Evolutionary conservation across 2,329 filamentous ascomycete genomes (phyloP).

Genomic region (Colletotrichum magnum): DNA sequence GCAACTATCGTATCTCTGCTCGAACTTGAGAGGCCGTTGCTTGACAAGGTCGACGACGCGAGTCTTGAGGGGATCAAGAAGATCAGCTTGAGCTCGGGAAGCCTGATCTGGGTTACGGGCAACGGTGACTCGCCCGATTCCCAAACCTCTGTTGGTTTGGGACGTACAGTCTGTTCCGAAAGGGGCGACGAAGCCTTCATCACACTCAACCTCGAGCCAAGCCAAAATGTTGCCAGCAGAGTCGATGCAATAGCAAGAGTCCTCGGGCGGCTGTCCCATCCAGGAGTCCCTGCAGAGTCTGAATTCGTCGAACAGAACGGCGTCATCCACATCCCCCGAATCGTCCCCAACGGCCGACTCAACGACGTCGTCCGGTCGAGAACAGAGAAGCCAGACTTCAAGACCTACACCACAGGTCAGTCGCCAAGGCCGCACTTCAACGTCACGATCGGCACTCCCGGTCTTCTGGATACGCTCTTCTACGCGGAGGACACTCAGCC

Average conservation of each 20-base stretch:
- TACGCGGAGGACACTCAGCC: neutral
- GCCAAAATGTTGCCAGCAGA: neutral
- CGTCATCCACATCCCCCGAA: constrained; percentile 40
- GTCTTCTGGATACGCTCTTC: constrained; percentile 23
- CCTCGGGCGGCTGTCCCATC: neutral
- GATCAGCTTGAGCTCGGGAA: neutral
- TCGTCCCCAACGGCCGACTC: constrained; percentile 46
- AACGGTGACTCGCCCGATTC: neutral
- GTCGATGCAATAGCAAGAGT: neutral
- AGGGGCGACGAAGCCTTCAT: constrained; percentile 5
- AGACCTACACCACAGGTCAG: constrained; percentile 27
- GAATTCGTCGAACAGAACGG: constrained; percentile 8
- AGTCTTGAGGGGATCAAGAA: neutral
- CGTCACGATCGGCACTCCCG: constrained; percentile 20
- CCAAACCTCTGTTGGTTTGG: constrained; percentile 3
- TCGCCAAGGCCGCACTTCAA: constrained; percentile 12
- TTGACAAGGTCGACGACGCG: neutral
- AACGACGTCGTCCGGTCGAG: constrained; percentile 46
- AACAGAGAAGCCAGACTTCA: constrained; percentile 44
- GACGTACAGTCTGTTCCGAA: constrained; percentile 17
- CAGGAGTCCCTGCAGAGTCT: neutral
- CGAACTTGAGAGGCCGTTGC: constrained; percentile 1
- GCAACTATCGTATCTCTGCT: constrained; percentile 5
- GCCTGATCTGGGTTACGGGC: neutral
- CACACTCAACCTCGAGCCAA: neutral